A percentile compares a stretch with the other conserved stretches of the same genome.
These are phyloP conservation scores for Scheffersomyces titani DNA, from an alignment of 1,139 yeast genomes.

Conservation along the genomic window DNA sequence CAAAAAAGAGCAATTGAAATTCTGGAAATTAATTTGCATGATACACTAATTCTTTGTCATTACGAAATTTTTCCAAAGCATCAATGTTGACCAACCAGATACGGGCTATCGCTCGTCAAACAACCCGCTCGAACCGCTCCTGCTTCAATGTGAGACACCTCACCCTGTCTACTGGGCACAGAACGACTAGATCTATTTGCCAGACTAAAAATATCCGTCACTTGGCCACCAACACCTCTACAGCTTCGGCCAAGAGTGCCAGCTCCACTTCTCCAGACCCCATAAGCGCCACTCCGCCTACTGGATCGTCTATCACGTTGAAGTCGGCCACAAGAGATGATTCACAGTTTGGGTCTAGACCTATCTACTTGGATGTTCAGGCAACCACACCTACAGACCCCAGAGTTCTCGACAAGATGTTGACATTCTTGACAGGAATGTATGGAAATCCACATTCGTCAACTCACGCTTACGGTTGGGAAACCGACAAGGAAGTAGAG, in stretches of 20 bases:
- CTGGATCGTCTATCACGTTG: constrained; percentile 46
- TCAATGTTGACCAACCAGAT: not conserved
- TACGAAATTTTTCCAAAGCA: not conserved
- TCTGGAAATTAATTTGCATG: not conserved
- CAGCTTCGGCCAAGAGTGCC: constrained; percentile 5
- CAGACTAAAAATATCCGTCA: not conserved
- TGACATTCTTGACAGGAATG: constrained; percentile 86
- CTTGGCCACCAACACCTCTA: constrained; percentile 16
- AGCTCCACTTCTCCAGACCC: not conserved
- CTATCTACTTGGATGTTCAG: constrained; percentile 92
- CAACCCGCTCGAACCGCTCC: not conserved
- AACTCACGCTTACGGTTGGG: constrained; percentile 99
- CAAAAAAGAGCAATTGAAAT: constrained; percentile 1
- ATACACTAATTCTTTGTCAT: not conserved
- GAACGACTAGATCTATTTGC: not conserved
- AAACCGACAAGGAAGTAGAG: constrained; percentile 91
- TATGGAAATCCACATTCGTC: constrained; percentile 98
- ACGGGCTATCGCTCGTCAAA: not conserved
- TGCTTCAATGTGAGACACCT: not conserved
- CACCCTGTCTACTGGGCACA: not conserved
- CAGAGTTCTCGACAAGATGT: constrained; percentile 91
- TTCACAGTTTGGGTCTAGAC: constrained; percentile 62
- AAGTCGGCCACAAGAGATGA: constrained; percentile 50
- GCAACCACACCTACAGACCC: constrained; percentile 99
- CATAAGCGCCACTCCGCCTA: constrained; percentile 34